Percentiles rank a stretch among this genome's conserved stretches.
These are phyloP conservation scores for Linderina pennispora DNA, from an alignment of 192 early-diverging fungal genomes.

Conservation along the genomic window DNA sequence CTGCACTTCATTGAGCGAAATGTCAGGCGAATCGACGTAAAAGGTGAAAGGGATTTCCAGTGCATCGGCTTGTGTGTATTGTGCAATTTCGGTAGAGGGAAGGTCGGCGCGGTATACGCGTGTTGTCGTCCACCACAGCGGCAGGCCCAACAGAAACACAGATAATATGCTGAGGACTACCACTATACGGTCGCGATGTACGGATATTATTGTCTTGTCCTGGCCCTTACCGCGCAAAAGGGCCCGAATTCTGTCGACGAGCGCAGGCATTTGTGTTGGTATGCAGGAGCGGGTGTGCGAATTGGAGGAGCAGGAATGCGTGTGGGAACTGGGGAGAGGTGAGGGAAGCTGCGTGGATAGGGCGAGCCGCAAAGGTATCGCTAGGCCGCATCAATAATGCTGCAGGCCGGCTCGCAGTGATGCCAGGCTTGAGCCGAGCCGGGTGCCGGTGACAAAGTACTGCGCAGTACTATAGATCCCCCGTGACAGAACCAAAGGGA, in stretches of 20 bases:
- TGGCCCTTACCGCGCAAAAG: constrained; percentile 11
- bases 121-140: constrained; percentile 47
- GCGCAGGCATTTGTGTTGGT: constrained; percentile 1
- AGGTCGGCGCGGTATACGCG: constrained; percentile 44
- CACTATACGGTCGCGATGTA: constrained; percentile 32
- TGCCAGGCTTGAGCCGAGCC: no score
- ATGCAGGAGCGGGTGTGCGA: background rate
- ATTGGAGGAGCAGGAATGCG: no score
- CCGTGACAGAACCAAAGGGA: no score
- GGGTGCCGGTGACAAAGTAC: no score
- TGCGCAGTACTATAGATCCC: no score
- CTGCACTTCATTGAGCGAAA: constrained; percentile 3
- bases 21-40: constrained; percentile 13
- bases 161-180: constrained; percentile 33
- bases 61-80: constrained; percentile 6
- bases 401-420: no score
- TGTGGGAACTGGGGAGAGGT: no score
- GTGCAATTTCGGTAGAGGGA: constrained; percentile 14
- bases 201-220: constrained; percentile 24
- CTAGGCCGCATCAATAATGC: no score
- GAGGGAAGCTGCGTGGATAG: no score
- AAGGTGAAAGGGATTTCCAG: constrained; percentile 22
- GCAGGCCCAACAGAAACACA: constrained; percentile 30
- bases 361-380: no score
- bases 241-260: constrained; percentile 19